phyloP scores from a whole-genome alignment of 2,329 filamentous ascomycete genomes.

The Fusarium bulbicola region DNA sequence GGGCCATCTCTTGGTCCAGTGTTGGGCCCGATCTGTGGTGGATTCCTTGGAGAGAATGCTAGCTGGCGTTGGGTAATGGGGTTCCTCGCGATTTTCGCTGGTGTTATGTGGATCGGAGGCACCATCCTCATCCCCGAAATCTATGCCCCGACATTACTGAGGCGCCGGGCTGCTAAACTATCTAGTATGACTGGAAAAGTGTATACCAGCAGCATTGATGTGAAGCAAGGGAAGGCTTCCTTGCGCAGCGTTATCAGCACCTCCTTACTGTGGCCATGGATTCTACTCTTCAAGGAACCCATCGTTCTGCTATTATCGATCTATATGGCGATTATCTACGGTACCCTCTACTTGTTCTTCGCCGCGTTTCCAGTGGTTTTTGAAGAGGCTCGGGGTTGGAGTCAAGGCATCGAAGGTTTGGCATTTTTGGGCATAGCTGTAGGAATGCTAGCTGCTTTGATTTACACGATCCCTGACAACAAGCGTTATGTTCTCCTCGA shows the following conservation, averaged over 20 bases:
- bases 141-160: background rate
- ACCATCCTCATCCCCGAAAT: background rate
- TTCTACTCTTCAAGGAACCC: background rate
- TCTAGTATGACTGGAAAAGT: background rate
- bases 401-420: background rate
- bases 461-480: background rate
- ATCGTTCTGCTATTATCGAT: background rate
- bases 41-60: background rate
- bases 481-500: background rate
- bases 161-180: background rate
- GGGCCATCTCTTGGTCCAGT: background rate
- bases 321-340: background rate
- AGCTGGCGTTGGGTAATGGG: background rate
- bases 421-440: background rate
- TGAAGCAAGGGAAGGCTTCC: background rate
- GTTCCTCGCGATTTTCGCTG: background rate
- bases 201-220: background rate
- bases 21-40: background rate
- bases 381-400: background rate
- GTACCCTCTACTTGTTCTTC: background rate
- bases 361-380: background rate
- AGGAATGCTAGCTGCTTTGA: background rate
- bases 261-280: background rate
- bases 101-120: background rate
- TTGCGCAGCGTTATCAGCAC: background rate